These are phyloP conservation scores for Claviceps lovelessii DNA, from an alignment of 2,329 filamentous ascomycete species.

Conservation along the genomic window DNA sequence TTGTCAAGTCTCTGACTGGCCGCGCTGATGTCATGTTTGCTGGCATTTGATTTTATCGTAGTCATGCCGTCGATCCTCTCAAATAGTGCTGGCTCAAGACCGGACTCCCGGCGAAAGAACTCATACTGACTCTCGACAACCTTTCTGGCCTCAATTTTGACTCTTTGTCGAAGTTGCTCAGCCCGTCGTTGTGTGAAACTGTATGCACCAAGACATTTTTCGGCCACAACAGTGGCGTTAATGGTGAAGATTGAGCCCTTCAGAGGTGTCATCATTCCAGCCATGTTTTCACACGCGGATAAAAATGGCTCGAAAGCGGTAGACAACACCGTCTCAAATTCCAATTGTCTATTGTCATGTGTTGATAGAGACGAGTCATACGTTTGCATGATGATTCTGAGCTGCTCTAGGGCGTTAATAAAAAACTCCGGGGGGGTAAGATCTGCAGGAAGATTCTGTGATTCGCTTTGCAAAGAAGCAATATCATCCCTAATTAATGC, in stretches of 20 bases:
- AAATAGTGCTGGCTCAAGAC: constrained; percentile 49
- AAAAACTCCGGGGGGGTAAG: constrained; percentile 69
- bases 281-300: constrained; percentile 55
- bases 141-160: constrained; percentile 39
- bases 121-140: constrained; percentile 54
- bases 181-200: constrained; percentile 47
- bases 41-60: constrained; percentile 28
- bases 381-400: constrained; percentile 68
- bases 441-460: constrained; percentile 55
- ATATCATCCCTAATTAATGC: constrained; percentile 69
- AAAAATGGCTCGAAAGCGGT: constrained; percentile 82
- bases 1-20: constrained; percentile 70
- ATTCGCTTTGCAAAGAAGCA: constrained; percentile 56
- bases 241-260: constrained; percentile 54
- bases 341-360: constrained; percentile 43
- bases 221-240: constrained; percentile 53
- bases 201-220: constrained; percentile 40
- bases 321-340: constrained; percentile 60
- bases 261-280: constrained; percentile 43
- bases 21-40: constrained; percentile 38
- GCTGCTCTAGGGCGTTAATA: constrained; percentile 61
- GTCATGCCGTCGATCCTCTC: constrained; percentile 28
- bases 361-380: constrained; percentile 68
- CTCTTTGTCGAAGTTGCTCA: constrained; percentile 39
- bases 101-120: constrained; percentile 64